These are phyloP conservation scores for Barnettozyma salicaria DNA, from an alignment of 805 yeast species.

Conservation along the genomic window DNA sequence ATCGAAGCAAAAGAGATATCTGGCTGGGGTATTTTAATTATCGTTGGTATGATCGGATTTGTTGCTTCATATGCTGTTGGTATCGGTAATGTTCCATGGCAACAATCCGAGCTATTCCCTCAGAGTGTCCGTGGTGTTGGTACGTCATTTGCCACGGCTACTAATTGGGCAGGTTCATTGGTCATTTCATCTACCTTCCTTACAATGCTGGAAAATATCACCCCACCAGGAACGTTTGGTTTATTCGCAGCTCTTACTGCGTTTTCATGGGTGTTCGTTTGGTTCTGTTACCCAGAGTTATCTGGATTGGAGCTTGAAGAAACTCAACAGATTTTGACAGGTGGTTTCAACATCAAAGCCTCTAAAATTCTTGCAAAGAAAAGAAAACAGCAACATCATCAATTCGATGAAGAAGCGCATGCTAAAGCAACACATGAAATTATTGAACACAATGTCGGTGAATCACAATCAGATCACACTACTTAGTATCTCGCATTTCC, in stretches of 20 bases:
- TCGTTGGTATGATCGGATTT: constrained; percentile 76
- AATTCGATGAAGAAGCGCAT: constrained; percentile 21
- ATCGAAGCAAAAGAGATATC: constrained; percentile 36
- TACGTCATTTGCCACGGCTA: constrained; percentile 82
- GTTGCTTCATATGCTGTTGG: constrained; percentile 93
- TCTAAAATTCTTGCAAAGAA: constrained; percentile 51
- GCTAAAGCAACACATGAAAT: constrained; percentile 26
- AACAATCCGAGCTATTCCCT: constrained; percentile 91
- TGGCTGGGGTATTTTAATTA: constrained; percentile 85
- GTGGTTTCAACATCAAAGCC: constrained; percentile 80
- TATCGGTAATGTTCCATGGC: constrained; percentile 98
- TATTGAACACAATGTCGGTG: constrained; percentile 17
- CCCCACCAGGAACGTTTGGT: constrained; percentile 93
- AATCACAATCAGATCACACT: neutral
- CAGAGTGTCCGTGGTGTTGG: constrained; percentile 92
- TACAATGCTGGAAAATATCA: constrained; percentile 87
- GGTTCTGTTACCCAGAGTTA: constrained; percentile 87
- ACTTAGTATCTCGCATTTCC: too few relatives aligned
- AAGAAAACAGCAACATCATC: constrained; percentile 23
- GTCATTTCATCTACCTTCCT: constrained; percentile 87
- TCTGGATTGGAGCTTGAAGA: constrained; percentile 89
- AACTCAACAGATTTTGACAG: constrained; percentile 71
- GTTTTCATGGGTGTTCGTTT: constrained; percentile 66
- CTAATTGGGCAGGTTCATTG: constrained; percentile 93
- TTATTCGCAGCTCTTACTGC: constrained; percentile 80